Evolutionary conservation across 75 land plant genomes (phyloP).

Genomic region (Ceratopteris richardii): DNA sequence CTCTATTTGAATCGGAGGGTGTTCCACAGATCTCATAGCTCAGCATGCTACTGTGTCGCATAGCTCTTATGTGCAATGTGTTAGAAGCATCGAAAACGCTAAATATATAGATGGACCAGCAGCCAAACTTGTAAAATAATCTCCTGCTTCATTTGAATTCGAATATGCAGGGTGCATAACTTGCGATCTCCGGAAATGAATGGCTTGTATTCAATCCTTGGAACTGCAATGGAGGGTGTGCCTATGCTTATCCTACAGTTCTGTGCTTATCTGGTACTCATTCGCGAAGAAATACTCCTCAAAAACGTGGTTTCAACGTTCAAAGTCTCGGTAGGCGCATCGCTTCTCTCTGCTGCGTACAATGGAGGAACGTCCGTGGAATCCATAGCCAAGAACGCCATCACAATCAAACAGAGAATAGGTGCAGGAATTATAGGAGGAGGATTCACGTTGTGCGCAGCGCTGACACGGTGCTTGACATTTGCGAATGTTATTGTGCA

Average conservation of each 20-base stretch:
- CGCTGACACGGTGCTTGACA: not conserved
- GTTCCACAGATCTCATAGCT: too few species aligned
- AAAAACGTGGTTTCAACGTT: not conserved
- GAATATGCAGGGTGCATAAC: constrained; percentile 2
- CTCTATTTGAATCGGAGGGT: too few species aligned
- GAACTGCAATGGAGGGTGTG: constrained; percentile 4
- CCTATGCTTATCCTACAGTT: constrained; percentile 6
- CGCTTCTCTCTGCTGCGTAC: constrained; percentile 5
- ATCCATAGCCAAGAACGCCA: constrained; percentile 4
- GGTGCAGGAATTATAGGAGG: not conserved
- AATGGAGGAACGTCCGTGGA: constrained; percentile 7
- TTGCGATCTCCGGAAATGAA: constrained; percentile 7
- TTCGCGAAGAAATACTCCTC: not conserved
- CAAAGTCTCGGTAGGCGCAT: constrained; percentile 7
- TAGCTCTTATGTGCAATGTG: too few species aligned
- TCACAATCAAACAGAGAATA: not conserved
- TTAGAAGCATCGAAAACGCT: too few species aligned
- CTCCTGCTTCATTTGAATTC: too few species aligned
- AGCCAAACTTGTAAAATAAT: too few species aligned
- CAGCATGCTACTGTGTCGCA: too few species aligned
- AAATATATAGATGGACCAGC: too few species aligned
- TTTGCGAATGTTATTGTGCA: not conserved
- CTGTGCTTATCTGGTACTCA: constrained; percentile 1
- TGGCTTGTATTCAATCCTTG: constrained; percentile 6
- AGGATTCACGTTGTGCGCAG: not conserved